Percentiles rank a stretch among this genome's conserved stretches.
phyloP scores from a whole-genome alignment of 2,329 filamentous ascomycete species.

The Aspergillus floridensis region DNA sequence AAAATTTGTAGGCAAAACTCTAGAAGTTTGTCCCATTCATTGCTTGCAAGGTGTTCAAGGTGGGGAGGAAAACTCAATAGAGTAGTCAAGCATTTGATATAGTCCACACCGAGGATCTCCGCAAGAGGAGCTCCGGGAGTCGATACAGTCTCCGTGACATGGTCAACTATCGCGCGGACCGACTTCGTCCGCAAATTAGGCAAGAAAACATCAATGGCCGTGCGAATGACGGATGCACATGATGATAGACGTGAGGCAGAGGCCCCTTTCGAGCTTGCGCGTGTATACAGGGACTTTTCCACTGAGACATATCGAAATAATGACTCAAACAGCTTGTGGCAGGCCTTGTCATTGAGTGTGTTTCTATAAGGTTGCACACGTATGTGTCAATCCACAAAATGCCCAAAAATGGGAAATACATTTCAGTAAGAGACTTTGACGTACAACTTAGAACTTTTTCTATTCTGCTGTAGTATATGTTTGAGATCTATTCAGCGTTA shows the following conservation, averaged over 20 bases:
- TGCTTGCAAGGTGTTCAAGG: slow-evolving; percentile 70
- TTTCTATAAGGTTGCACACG: slow-evolving; percentile 28
- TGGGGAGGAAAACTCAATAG: slow-evolving; percentile 73
- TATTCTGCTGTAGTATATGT: slow-evolving; percentile 56
- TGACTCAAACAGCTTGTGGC: slow-evolving; percentile 75
- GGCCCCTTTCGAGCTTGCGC: slow-evolving; percentile 51
- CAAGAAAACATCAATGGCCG: slow-evolving; percentile 68
- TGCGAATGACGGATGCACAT: slow-evolving; percentile 69
- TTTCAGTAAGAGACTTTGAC: slow-evolving; percentile 5
- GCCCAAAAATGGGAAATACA: too few species aligned
- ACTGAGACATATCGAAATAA: slow-evolving; percentile 70
- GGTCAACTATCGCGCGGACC: slow-evolving; percentile 72
- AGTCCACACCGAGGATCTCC: slow-evolving; percentile 69
- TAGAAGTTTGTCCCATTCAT: slow-evolving; percentile 67
- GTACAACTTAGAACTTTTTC: slow-evolving; percentile 40
- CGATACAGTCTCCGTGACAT: slow-evolving; percentile 73
- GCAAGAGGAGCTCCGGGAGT: slow-evolving; percentile 62
- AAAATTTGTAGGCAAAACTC: slow-evolving; percentile 71
- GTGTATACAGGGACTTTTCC: slow-evolving; percentile 66
- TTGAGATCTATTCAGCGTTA: slow-evolving; percentile 47
- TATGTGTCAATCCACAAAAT: slow-evolving; percentile 13
- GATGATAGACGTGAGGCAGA: slow-evolving; percentile 60
- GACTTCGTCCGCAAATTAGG: slow-evolving; percentile 71
- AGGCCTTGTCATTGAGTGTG: slow-evolving; percentile 69
- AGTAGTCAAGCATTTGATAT: slow-evolving; percentile 70